phyloP scores from a whole-genome alignment of 1,139 yeast species.

The Waltiozyma sp. region DNA sequence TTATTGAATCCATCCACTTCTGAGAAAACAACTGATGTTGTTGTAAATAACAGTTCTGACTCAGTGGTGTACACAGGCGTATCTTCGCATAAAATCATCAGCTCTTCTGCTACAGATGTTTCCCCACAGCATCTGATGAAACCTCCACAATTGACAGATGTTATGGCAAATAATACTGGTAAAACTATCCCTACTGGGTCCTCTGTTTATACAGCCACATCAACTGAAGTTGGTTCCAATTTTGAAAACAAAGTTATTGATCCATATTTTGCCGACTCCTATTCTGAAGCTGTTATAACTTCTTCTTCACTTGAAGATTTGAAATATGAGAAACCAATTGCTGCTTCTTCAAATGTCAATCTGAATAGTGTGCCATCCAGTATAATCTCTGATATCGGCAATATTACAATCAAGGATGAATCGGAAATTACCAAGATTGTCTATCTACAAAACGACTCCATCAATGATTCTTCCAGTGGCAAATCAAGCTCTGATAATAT shows the following conservation, averaged over 20 bases:
- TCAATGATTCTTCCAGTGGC: too few relatives aligned
- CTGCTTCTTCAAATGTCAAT: conserved; percentile 18
- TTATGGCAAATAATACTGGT: conserved; percentile 5
- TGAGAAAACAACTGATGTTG: too few relatives aligned
- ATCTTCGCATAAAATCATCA: too few relatives aligned
- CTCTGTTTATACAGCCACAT: conserved; percentile 2
- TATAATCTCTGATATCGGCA: conserved; percentile 15
- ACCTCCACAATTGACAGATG: conserved; percentile 1
- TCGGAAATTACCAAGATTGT: too few relatives aligned
- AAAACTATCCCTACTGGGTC: background rate
- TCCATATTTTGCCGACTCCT: conserved; percentile 13
- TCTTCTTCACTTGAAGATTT: conserved; percentile 2
- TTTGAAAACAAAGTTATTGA: conserved; percentile 17
- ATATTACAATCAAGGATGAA: conserved; percentile 13
- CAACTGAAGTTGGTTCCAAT: conserved; percentile 10
- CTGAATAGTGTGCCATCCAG: conserved; percentile 14
- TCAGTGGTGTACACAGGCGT: conserved; percentile 2
- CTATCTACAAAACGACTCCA: too few relatives aligned
- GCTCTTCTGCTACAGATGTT: conserved; percentile 6
- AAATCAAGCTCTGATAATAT: conserved; percentile 4
- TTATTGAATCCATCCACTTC: too few relatives aligned
- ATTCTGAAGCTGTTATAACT: conserved; percentile 7
- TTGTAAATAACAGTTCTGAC: background rate
- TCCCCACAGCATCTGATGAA: conserved; percentile 1
- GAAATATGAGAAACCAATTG: conserved; percentile 14